Conservation (phyloP, 1,284 basidiomycete genomes). For the Apiotrichum siamense region DNA sequence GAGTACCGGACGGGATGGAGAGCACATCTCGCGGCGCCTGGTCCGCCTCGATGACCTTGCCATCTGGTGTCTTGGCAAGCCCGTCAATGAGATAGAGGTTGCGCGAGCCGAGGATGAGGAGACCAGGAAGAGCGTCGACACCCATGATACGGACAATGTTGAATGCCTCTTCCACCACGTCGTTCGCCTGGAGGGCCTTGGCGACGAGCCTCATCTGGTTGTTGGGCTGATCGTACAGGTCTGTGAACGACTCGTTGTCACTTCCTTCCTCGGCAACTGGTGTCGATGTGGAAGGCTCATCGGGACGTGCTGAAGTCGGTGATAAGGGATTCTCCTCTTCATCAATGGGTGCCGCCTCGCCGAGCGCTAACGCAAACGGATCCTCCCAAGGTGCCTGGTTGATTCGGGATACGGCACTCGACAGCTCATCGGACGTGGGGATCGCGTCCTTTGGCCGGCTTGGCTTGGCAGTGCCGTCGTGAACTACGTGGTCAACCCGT, state of each 20-base stretch:
- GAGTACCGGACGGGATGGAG: constrained; percentile 71
- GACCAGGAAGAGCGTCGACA: constrained; percentile 73
- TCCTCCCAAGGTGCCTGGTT: constrained; percentile 75
- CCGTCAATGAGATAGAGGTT: constrained; percentile 90
- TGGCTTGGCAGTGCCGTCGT: constrained; percentile 1
- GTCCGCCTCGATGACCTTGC: constrained; percentile 80
- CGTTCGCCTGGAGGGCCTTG: constrained; percentile 67
- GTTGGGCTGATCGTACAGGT: constrained; percentile 52
- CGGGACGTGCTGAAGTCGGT: background rate
- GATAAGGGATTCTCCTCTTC: constrained; percentile 52
- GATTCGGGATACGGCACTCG: constrained; percentile 56
- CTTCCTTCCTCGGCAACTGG: background rate
- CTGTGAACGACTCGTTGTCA: constrained; percentile 27
- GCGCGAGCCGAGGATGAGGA: constrained; percentile 75
- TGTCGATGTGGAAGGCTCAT: background rate
- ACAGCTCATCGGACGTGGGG: constrained; percentile 57
- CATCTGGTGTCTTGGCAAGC: constrained; percentile 77
- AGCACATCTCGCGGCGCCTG: constrained; percentile 78
- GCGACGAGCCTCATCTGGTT: constrained; percentile 57
- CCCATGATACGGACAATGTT: constrained; percentile 80
- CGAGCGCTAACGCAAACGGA: constrained; percentile 63
- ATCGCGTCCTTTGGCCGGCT: constrained; percentile 53
- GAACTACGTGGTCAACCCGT: constrained; percentile 21
- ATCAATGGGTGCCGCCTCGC: constrained; percentile 58
- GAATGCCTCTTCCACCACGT: constrained; percentile 75